phyloP scores from a whole-genome alignment of 495 filamentous ascomycete genomes.

The Bombardia bombarda region DNA sequence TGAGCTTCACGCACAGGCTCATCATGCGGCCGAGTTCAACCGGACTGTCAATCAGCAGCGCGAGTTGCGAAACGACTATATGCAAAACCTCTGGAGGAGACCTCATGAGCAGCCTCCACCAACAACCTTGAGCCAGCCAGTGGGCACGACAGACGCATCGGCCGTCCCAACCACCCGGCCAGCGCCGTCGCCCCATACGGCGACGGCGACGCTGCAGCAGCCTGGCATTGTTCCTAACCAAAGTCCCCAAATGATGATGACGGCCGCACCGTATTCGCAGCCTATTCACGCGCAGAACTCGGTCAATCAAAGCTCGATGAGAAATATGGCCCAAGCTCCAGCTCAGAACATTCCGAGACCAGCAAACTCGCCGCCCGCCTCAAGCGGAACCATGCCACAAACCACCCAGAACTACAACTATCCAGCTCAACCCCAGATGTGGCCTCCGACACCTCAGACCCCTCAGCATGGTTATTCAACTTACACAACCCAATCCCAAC shows the following conservation, averaged over 20 bases:
- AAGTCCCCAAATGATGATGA: conserved; percentile 51
- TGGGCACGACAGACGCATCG: conserved; percentile 35
- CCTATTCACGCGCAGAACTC: conserved; percentile 44
- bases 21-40: conserved; percentile 85
- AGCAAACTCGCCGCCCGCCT: conserved; percentile 23
- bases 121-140: conserved; percentile 38
- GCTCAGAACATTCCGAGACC: conserved; percentile 40
- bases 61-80: conserved; percentile 62
- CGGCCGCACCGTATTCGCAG: conserved; percentile 42
- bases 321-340: conserved; percentile 41
- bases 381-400: conserved; percentile 29
- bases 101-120: conserved; percentile 65
- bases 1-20: conserved; percentile 84
- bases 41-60: conserved; percentile 69
- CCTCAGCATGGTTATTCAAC: conserved; percentile 38
- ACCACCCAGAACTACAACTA: conserved; percentile 42
- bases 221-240: conserved; percentile 39
- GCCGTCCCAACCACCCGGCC: conserved; percentile 38
- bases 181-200: conserved; percentile 40
- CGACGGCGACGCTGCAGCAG: conserved; percentile 31
- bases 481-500: conserved; percentile 47
- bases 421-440: conserved; percentile 34
- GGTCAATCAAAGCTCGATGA: conserved; percentile 43
- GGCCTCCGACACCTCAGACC: conserved; percentile 38
- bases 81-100: conserved; percentile 69